Percentiles rank a stretch among this genome's conserved stretches.
These are phyloP conservation scores for Hypoxylon rubiginosum DNA, from an alignment of 2,329 filamentous ascomycete genomes.

Conservation along the genomic window DNA sequence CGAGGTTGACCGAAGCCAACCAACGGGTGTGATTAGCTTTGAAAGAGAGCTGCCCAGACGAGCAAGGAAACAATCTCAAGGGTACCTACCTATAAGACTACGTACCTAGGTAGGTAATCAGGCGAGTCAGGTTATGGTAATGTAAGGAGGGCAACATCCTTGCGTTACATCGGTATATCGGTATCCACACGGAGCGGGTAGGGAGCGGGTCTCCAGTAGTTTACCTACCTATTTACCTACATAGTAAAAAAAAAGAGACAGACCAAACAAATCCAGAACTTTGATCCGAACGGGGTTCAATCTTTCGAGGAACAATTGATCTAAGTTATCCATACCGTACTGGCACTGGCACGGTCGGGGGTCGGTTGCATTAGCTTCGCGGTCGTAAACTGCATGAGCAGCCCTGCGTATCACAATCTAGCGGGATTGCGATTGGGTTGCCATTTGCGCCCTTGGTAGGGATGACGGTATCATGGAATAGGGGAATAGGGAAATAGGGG, in stretches of 20 bases:
- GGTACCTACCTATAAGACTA: background rate
- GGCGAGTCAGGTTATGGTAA: too few relatives aligned
- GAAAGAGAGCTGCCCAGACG: conserved; percentile 10
- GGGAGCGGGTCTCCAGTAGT: conserved; percentile 14
- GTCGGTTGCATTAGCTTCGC: conserved; percentile 18
- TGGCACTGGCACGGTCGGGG: background rate
- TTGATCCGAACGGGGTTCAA: conserved; percentile 7
- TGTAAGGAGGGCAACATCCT: conserved; percentile 11
- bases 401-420: conserved; percentile 22
- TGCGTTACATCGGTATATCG: conserved; percentile 26
- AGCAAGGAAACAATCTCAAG: background rate
- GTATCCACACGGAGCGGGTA: conserved; percentile 19
- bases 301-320: conserved; percentile 2
- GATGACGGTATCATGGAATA: conserved; percentile 21
- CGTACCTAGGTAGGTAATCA: background rate
- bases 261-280: conserved; percentile 5
- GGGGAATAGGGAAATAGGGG: background rate
- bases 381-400: conserved; percentile 25
- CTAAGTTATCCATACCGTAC: conserved; percentile 2
- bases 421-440: conserved; percentile 27
- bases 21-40: conserved; percentile 16
- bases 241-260: conserved; percentile 4
- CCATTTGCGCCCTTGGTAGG: background rate
- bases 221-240: too few relatives aligned
- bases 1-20: conserved; percentile 32